phyloP scores from a whole-genome alignment of 805 yeast genomes.

The Sugiyamaella chiloensis region DNA sequence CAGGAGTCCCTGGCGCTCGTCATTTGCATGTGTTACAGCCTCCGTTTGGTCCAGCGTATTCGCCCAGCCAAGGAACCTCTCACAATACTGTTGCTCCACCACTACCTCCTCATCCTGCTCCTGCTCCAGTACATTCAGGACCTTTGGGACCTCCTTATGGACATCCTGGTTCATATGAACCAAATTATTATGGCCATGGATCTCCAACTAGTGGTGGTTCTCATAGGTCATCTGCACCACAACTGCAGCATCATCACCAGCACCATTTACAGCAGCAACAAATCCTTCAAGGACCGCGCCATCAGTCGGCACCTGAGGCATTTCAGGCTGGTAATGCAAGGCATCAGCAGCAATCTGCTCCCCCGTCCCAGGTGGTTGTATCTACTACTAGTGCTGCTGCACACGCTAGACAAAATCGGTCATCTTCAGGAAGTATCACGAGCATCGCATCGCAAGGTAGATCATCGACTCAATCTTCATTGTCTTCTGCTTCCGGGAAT shows the following conservation, averaged over 20 bases:
- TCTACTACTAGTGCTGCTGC: too few species aligned
- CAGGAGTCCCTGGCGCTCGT: not conserved
- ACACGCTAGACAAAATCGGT: too few species aligned
- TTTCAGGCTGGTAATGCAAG: slow-evolving; percentile 2
- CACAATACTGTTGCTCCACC: not conserved
- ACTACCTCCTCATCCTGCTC: not conserved
- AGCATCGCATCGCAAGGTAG: not conserved
- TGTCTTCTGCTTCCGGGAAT: slow-evolving; percentile 6
- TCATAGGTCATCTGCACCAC: slow-evolving; percentile 11
- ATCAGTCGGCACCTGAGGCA: slow-evolving; percentile 13
- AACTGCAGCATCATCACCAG: slow-evolving; percentile 6
- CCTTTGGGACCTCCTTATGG: slow-evolving; percentile 8
- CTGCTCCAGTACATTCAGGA: slow-evolving; percentile 10
- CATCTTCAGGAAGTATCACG: too few species aligned
- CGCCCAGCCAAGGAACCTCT: slow-evolving; percentile 2
- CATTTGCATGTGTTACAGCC: slow-evolving; percentile 4
- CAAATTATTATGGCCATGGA: not conserved
- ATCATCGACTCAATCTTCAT: slow-evolving; percentile 4
- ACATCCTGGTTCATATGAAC: slow-evolving; percentile 1
- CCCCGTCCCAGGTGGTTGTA: slow-evolving; percentile 1
- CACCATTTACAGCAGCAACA: slow-evolving; percentile 2
- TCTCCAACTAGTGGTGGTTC: not conserved
- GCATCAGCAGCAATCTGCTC: slow-evolving; percentile 10
- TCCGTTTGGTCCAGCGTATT: slow-evolving; percentile 6
- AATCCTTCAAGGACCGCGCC: slow-evolving; percentile 9